A percentile compares a stretch with the other conserved stretches of the same genome.
Conservation (phyloP, 768 basidiomycete species). For the Butyriboletus loyo region DNA sequence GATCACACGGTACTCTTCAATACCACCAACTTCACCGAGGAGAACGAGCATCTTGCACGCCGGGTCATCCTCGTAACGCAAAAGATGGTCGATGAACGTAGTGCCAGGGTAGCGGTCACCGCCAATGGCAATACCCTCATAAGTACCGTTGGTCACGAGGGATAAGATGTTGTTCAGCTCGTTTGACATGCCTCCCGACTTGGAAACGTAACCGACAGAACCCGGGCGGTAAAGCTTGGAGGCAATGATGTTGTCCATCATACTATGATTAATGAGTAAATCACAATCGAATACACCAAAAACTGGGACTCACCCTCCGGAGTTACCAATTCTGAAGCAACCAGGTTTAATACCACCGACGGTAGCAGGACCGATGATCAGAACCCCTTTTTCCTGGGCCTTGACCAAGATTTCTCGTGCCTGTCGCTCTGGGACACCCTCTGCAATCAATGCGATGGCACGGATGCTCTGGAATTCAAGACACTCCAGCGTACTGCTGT, state of each 20-base stretch:
- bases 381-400: constrained; percentile 79
- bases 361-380: constrained; percentile 96
- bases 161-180: constrained; percentile 99
- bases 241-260: constrained; percentile 99
- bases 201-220: constrained; percentile 98
- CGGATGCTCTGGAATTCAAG: constrained; percentile 47
- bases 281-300: neutral
- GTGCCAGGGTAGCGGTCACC: constrained; percentile 99
- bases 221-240: constrained; percentile 98
- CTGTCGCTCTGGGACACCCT: constrained; percentile 98
- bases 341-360: constrained; percentile 99
- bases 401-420: constrained; percentile 93
- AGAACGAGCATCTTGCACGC: constrained; percentile 99
- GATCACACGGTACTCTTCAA: constrained; percentile 99
- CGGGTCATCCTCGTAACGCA: constrained; percentile 95
- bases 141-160: constrained; percentile 93
- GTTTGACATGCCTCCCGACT: constrained; percentile 99
- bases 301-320: constrained; percentile 69
- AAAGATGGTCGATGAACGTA: constrained; percentile 97
- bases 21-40: constrained; percentile 97
- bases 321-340: constrained; percentile 99
- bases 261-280: constrained; percentile 43
- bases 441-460: constrained; percentile 89
- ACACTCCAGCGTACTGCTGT: constrained; percentile 91
- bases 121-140: constrained; percentile 99